Base-by-base conservation (phyloP, 495 filamentous ascomycete genomes). In the Delitschia confertaspora region DNA sequence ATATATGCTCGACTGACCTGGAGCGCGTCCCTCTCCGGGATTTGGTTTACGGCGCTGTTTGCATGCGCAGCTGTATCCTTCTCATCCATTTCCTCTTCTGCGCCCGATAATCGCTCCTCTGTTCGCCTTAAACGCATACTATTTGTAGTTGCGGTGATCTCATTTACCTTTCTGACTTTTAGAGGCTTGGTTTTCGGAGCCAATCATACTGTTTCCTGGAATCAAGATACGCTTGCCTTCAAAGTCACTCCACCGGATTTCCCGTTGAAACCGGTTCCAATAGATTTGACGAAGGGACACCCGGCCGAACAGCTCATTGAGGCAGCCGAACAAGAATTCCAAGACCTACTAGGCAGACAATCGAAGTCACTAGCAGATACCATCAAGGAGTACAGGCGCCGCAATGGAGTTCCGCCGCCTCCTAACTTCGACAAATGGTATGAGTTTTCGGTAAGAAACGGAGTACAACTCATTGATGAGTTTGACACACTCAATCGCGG, bases 381-480 rank as follows among this genome's bases (percentile, higher is more conserved):
- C 1, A 72, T 74, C 2, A 55, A 62, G 4, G 73, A 78, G 56
- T 84, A 85, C 59, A 64, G 65, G 33, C 70, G 76, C 22, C 67
- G 80, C 38, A 62, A 73, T 32, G 64, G 68, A 1, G 63, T 76
- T 19, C 58, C 67, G 3, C 81, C 81, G 10, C 81, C 81, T 46
- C 67, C 70, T 0, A 65, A 74, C 32, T 85, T 84, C 48, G 77
- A 84, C 51, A 60, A 72, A 44, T 89, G 85, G 85, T 88, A 77
- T 53, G 65, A 79, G 26, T 88, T 80, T 60, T 81, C 85, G 6
- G 73, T 60, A 17, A 64, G 64, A 8, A 74, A 72, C 30, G 71
- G 70, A 4, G 83, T 83, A 2, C 62, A 76, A 8, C 65, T 87
- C 8, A 73, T 88, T 46, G 85, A 93, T 48, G 74, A 82, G 46